A percentile compares a stretch with the other conserved stretches of the same genome.
These are phyloP conservation scores for Neurospora intermedia DNA, from an alignment of 495 filamentous ascomycete genomes.

Conservation along the genomic window DNA sequence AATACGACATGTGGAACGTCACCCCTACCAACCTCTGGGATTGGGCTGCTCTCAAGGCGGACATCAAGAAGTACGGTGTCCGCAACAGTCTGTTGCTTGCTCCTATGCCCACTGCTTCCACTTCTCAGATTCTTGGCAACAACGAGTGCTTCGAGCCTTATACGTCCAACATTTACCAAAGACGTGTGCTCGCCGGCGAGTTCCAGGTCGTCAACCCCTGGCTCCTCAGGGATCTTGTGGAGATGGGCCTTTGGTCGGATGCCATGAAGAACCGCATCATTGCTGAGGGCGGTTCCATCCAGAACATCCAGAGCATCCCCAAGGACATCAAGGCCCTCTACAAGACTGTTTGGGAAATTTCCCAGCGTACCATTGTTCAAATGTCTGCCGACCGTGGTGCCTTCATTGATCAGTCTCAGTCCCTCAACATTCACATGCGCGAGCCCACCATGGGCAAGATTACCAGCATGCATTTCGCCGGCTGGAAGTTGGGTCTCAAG, in stretches of 20 bases:
- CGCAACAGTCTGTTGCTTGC: constrained; percentile 92
- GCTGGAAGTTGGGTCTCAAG: constrained; percentile 98
- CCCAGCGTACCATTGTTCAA: constrained; percentile 87
- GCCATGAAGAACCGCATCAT: constrained; percentile 99
- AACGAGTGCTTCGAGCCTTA: constrained; percentile 99
- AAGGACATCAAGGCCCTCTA: constrained; percentile 92
- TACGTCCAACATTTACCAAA: constrained; percentile 98
- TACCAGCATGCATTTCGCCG: constrained; percentile 97
- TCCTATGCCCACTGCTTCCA: constrained; percentile 95
- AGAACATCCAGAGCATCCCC: constrained; percentile 93
- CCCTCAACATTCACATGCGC: constrained; percentile 97
- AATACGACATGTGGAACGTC: constrained; percentile 98
- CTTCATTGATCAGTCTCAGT: constrained; percentile 97
- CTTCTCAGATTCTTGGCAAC: constrained; percentile 92
- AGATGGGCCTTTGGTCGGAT: constrained; percentile 96
- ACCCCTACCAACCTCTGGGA: constrained; percentile 93
- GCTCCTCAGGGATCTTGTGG: constrained; percentile 95
- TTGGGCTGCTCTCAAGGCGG: constrained; percentile 77
- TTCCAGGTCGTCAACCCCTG: constrained; percentile 99
- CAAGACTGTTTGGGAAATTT: constrained; percentile 99
- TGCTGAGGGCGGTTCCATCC: constrained; percentile 87
- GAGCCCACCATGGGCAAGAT: constrained; percentile 99
- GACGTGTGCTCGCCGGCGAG: constrained; percentile 93
- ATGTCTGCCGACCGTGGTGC: constrained; percentile 98
- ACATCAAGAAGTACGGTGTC: constrained; percentile 84